Evolutionary conservation across 495 filamentous ascomycete genomes (phyloP).

Genomic region (Lepidopterella palustris): DNA sequence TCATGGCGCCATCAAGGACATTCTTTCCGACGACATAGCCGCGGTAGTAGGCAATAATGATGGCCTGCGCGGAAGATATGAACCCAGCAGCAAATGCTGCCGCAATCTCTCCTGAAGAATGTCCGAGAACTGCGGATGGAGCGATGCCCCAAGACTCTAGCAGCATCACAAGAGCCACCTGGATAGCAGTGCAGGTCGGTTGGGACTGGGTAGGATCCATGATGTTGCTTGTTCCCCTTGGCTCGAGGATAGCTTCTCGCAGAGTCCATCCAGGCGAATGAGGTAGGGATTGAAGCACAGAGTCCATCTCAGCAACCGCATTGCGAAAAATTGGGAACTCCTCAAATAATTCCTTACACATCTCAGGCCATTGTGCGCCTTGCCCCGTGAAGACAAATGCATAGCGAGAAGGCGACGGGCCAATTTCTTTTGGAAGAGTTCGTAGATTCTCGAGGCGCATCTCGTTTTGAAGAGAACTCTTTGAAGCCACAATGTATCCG

Average conservation of each 20-base stretch:
- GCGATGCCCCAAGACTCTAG: slow-evolving; percentile 9
- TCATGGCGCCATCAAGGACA: not conserved
- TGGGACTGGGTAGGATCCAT: slow-evolving; percentile 11
- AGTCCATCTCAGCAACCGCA: slow-evolving; percentile 10
- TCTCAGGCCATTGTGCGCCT: slow-evolving; percentile 62
- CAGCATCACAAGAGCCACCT: slow-evolving; percentile 15
- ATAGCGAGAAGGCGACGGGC: not conserved
- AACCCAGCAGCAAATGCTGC: slow-evolving; percentile 12
- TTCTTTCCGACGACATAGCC: not conserved
- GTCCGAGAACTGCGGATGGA: slow-evolving; percentile 6
- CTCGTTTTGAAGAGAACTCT: not conserved
- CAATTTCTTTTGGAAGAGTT: not conserved
- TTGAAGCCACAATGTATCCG: slow-evolving; percentile 24
- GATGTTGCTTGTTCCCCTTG: not conserved
- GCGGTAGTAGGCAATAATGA: slow-evolving; percentile 1
- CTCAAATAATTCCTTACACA: slow-evolving; percentile 41
- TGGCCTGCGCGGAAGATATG: not conserved
- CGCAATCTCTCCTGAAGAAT: slow-evolving; percentile 22
- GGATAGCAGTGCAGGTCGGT: slow-evolving; percentile 8
- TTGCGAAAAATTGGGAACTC: slow-evolving; percentile 35
- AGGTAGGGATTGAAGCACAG: not conserved
- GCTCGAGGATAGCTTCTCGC: not conserved
- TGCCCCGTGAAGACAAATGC: slow-evolving; percentile 52
- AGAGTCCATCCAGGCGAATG: not conserved
- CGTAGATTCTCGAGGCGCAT: not conserved